Evolutionary conservation across 345 rosid genomes (phyloP).

Genomic region (Aurinia saxatilis): DNA sequence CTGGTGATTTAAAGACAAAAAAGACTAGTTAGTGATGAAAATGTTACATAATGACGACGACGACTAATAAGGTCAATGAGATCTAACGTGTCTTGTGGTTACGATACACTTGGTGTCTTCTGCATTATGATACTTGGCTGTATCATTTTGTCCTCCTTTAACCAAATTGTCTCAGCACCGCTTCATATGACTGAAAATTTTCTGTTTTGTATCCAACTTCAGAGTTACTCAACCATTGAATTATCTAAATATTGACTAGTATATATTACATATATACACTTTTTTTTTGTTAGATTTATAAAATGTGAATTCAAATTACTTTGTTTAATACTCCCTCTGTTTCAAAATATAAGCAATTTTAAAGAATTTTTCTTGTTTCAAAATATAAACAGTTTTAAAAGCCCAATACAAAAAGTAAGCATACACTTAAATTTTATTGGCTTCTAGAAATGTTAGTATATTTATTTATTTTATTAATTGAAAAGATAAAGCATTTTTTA

Average conservation of each 20-base stretch:
- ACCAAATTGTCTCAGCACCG: neutral
- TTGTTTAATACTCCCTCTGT: too few species aligned
- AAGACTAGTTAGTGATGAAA: neutral
- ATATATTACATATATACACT: too few species aligned
- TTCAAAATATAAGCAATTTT: too few species aligned
- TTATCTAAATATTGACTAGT: neutral
- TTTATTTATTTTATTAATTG: too few species aligned
- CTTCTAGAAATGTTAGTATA: too few species aligned
- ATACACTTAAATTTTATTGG: too few species aligned
- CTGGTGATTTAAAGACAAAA: neutral
- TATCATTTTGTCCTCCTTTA: neutral
- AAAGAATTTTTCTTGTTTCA: too few species aligned
- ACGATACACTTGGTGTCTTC: slow-evolving; percentile 21
- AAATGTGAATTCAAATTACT: neutral
- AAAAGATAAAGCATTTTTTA: too few species aligned
- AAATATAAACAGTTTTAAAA: too few species aligned
- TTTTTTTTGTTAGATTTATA: neutral
- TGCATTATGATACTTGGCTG: slow-evolving; percentile 21
- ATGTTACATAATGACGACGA: neutral
- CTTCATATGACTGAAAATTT: neutral
- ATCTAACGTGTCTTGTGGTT: slow-evolving; percentile 20
- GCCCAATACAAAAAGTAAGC: too few species aligned
- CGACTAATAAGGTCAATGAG: slow-evolving; percentile 10
- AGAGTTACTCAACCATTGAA: neutral
- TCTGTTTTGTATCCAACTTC: neutral